phyloP scores from a whole-genome alignment of 306 rosid species.

The Glycine tomentella region DNA sequence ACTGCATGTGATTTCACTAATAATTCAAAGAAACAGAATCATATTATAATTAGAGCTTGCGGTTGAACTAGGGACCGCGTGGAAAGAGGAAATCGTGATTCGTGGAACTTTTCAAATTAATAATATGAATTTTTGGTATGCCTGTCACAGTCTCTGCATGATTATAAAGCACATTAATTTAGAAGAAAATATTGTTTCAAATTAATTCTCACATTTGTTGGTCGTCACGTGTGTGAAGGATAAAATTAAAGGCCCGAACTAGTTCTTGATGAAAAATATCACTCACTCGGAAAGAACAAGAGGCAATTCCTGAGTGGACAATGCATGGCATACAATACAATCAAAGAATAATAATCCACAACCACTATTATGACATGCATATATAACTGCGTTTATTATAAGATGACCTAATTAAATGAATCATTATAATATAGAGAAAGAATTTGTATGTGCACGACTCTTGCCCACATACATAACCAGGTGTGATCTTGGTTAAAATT shows the following conservation, averaged over 20 bases:
- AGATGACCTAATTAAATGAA: no score
- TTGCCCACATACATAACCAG: no score
- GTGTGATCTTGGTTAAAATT: no score
- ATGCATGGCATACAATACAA: background rate
- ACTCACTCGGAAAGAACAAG: background rate
- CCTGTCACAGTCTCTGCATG: constrained; percentile 3
- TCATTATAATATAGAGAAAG: no score
- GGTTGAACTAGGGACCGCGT: constrained; percentile 16
- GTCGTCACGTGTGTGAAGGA: constrained; percentile 34
- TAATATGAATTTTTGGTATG: background rate
- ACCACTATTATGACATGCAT: no score
- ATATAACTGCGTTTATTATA: no score
- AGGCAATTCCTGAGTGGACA: background rate
- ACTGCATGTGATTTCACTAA: constrained; percentile 16
- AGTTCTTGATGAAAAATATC: background rate
- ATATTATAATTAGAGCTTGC: background rate
- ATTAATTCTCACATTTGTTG: background rate
- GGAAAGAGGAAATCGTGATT: constrained; percentile 27
- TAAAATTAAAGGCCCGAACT: background rate
- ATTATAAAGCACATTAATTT: background rate
- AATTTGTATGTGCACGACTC: no score
- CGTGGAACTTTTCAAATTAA: background rate
- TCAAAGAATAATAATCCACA: no score
- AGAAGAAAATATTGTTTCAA: background rate
- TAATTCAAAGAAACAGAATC: background rate